These are phyloP conservation scores for Candida vartiovaarae DNA, from an alignment of 805 yeast species.

Conservation along the genomic window DNA sequence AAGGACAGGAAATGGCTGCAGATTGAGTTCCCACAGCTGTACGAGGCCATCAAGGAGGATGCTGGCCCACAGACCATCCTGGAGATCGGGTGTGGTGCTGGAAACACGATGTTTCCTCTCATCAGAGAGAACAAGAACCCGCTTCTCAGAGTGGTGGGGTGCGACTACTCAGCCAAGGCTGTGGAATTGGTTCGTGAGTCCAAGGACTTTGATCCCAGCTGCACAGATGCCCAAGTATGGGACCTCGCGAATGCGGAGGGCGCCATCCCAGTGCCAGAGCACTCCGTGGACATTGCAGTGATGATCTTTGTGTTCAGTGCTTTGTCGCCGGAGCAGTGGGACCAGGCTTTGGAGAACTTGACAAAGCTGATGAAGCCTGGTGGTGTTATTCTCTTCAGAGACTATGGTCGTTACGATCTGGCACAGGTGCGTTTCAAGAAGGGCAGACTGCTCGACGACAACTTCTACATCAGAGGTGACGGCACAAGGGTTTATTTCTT, in stretches of 20 bases:
- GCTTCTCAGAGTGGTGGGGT: constrained; percentile 68
- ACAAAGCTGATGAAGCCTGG: constrained; percentile 81
- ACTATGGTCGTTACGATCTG: constrained; percentile 91
- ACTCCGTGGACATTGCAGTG: constrained; percentile 86
- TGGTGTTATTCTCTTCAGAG: constrained; percentile 82
- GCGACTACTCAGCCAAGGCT: constrained; percentile 86
- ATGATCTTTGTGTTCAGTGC: constrained; percentile 95
- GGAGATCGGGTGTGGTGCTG: constrained; percentile 98
- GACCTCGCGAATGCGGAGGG: constrained; percentile 78
- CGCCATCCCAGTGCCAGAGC: constrained; percentile 67
- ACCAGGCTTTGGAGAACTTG: constrained; percentile 65
- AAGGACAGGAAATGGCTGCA: constrained; percentile 95
- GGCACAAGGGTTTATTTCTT: constrained; percentile 97
- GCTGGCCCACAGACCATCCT: constrained; percentile 67
- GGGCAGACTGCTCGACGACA: constrained; percentile 79
- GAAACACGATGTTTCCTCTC: constrained; percentile 92
- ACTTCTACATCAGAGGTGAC: constrained; percentile 94
- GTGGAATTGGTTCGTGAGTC: constrained; percentile 73
- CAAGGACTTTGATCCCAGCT: constrained; percentile 49
- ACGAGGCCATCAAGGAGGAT: constrained; percentile 67
- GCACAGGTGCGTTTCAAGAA: constrained; percentile 93
- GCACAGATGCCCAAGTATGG: constrained; percentile 88
- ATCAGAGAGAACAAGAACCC: constrained; percentile 76
- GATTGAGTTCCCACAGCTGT: constrained; percentile 84
- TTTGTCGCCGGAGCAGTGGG: constrained; percentile 87